Evolutionary conservation across 805 yeast genomes (phyloP), one percentile per base, ranked within the genome.

Genomic region (Suhomyces pyralidae): DNA sequence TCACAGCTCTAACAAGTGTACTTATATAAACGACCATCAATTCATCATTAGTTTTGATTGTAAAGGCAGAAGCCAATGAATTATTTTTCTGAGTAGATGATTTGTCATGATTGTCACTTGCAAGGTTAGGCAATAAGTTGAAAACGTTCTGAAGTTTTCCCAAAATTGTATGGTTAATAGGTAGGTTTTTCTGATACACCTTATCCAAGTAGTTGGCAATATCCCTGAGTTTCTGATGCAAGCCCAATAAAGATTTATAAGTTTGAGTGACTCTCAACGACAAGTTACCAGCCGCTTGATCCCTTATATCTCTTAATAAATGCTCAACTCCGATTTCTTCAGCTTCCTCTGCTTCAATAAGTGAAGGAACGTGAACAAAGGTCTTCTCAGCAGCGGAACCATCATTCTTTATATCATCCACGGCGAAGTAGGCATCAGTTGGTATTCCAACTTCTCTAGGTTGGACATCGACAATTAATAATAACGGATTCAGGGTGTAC

Each of bases 301-400:
- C 97, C 63, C 97, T 83, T 22, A 91, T 90, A 65, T 94, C 99
- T 65, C 98, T 85, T 55, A 94, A 73, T 55, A 94, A 73, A 68
- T 94, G 99, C 70, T 94, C 99, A 12, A 94, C 99, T 56, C 99
- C 99, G 60, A 94, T 94, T 71, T 94, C 99, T 72, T 94, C 99
- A 8, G 99, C 99, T 68, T 94, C 99, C 67, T 94, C 99, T 3
- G 99, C 99, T 67, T 89, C 93, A 58, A 96, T 90, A 26, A 82
- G 78, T 12, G 97, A 89, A 9, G 98, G 97, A 28, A 93, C 84
- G 70, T 94, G 99, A 46, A 89, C 82, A 73, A 94, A 94, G 3
- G 97, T 91, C 71, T 87, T 86, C 65, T 90, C 96, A 7, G 96
- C 88, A 4, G 92, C 83, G 1, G 97, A 83, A 19, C 99, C 99